phyloP scores from a whole-genome alignment of 805 yeast genomes.

The Scheffersomyces amazonensis region DNA sequence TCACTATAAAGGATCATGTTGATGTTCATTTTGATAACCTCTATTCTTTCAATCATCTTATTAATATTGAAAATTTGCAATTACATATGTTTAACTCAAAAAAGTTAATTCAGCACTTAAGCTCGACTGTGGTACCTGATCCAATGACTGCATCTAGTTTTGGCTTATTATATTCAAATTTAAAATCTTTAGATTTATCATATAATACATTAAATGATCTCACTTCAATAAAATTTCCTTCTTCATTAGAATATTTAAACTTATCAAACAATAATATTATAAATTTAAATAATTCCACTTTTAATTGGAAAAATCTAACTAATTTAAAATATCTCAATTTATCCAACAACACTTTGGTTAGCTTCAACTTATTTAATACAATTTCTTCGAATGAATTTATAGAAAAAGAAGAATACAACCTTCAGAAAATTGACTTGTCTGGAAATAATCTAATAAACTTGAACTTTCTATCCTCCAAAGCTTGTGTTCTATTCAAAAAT shows the following conservation, averaged over 20 bases:
- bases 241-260: constrained; percentile 14
- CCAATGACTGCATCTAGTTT: background rate
- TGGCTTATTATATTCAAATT: background rate
- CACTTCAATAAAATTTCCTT: constrained; percentile 16
- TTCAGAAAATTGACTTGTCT: constrained; percentile 14
- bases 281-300: constrained; percentile 11
- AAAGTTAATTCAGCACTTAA: background rate
- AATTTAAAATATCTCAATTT: constrained; percentile 15
- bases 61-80: constrained; percentile 11
- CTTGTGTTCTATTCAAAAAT: constrained; percentile 6
- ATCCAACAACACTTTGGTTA: constrained; percentile 21
- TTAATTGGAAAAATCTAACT: constrained; percentile 11
- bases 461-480: constrained; percentile 2
- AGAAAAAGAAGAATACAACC: background rate
- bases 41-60: background rate
- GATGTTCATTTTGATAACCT: constrained; percentile 1
- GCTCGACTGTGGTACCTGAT: too few relatives aligned
- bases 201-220: constrained; percentile 24
- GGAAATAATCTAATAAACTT: constrained; percentile 20
- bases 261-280: constrained; percentile 25
- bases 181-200: constrained; percentile 23
- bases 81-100: constrained; percentile 16
- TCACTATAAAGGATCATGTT: background rate
- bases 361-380: background rate
- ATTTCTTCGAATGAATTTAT: background rate